Evolutionary conservation across 257 asterid species (phyloP), one percentile per base, ranked within the genome.

Genomic region (Hygrophila difformis): DNA sequence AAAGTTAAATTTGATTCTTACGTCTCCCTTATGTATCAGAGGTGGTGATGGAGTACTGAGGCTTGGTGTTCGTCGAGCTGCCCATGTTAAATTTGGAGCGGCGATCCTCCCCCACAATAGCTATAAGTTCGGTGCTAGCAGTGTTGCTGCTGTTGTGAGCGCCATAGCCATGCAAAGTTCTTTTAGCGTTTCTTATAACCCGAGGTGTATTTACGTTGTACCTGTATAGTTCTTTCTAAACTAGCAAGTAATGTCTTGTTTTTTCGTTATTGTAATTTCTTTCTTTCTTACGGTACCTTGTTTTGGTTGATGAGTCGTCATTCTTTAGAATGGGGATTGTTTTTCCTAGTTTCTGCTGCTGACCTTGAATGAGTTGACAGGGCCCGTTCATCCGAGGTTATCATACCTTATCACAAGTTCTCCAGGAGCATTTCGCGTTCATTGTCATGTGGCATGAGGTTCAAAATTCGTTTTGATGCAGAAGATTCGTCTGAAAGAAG

Each of bases 401-500:
- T 91, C 50, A 79, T 81, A 44, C 87, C 95, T 19, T 78, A 72
- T 51, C 65, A 57, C 39, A 91, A 82, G 68, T 91, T 82, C 62
- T 65, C 76, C n/a, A 83, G 75, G 74, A 86, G 95, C 69, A 74
- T 81, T 19, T 34, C 77, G 1, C 76, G 60, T 51, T 68, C 83
- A 14, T 74, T 75, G 64, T 74, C 95, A 2, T 74, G 85, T 43
- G 99, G 97, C 54, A 69, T 73, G 89, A 74, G 95, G 67, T 86
- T 91, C 60, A 91, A 76, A 67, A 63, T 82, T 53, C 93, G 86
- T 10, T 70, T 70, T 12, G 99, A 81, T 65, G 62, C 95, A 12
- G 99, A 91, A 55, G 97, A 91, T 45, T 76, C 99, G 34, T 78
- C 93, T 38, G 97, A 91, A 53, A 81, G 88, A 72, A 91, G 96